These are phyloP conservation scores for Penicillium salamii DNA, from an alignment of 495 filamentous ascomycete species.

Conservation along the genomic window DNA sequence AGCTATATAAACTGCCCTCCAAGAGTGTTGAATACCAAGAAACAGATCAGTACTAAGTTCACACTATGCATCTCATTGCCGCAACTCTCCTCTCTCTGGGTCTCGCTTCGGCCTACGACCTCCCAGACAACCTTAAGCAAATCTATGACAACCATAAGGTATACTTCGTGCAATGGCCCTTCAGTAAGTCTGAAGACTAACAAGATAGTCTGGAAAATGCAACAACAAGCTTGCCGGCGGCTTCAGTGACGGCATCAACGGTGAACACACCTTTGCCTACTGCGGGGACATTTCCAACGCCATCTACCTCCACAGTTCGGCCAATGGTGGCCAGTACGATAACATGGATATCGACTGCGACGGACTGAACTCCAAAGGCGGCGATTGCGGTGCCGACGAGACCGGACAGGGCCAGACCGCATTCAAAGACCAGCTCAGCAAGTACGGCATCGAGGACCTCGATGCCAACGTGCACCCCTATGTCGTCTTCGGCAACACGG, in stretches of 20 bases:
- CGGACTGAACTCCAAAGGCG: constrained; percentile 47
- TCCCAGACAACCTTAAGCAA: constrained; percentile 27
- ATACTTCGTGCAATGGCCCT: not conserved
- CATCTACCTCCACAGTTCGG: constrained; percentile 29
- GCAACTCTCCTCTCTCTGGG: not conserved
- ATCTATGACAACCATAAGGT: constrained; percentile 31
- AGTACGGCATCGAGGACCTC: constrained; percentile 52
- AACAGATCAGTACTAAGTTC: not conserved
- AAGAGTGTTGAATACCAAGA: not conserved
- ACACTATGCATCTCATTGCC: constrained; percentile 1
- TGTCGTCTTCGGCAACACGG: constrained; percentile 63
- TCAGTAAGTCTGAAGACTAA: not conserved
- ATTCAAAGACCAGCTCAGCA: constrained; percentile 46
- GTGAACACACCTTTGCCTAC: constrained; percentile 17
- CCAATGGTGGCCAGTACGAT: constrained; percentile 20
- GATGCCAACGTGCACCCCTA: constrained; percentile 61
- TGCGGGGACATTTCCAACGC: constrained; percentile 27
- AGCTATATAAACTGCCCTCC: not conserved
- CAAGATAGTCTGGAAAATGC: constrained; percentile 19
- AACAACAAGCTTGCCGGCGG: constrained; percentile 21
- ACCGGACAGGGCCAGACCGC: constrained; percentile 54
- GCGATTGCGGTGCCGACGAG: constrained; percentile 48
- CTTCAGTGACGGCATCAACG: constrained; percentile 22
- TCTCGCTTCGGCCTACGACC: constrained; percentile 17
- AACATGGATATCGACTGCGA: constrained; percentile 71